Conservation (phyloP, 345 rosid genomes). For the Citrus sp. region DNA sequence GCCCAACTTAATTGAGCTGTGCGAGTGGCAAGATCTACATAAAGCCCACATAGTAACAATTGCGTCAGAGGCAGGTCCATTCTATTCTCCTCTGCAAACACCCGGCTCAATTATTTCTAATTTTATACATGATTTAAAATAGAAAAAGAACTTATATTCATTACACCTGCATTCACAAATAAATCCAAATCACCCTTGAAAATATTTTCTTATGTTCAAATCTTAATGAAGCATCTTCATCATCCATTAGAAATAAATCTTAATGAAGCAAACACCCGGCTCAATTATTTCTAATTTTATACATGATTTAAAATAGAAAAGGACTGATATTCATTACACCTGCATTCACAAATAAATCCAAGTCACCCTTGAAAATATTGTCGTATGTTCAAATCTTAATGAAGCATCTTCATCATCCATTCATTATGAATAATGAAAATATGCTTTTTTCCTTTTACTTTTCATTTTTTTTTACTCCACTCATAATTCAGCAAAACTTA, state of each 20-base stretch:
- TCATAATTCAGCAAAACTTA: not conserved
- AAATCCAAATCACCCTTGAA: not conserved
- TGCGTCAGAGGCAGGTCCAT: no score
- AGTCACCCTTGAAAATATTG: not conserved
- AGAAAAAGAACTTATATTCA: no score
- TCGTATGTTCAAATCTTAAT: not conserved
- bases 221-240: not conserved
- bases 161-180: not conserved
- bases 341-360: not conserved
- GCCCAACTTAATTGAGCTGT: not conserved
- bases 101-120: no score
- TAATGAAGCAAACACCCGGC: not conserved
- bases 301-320: no score
- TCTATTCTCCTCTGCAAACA: no score
- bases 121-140: no score
- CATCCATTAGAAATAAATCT: not conserved
- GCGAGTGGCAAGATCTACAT: not conserved
- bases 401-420: not conserved
- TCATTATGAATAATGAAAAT: no score
- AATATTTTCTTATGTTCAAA: not conserved
- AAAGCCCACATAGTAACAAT: not conserved
- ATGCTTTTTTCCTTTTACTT: not conserved
- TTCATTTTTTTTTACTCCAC: not conserved
- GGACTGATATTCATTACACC: not conserved
- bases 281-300: no score